A percentile compares a stretch with the other conserved stretches of the same genome.
These are phyloP conservation scores for Xerophyta viscosa DNA, from an alignment of 106 monocot genomes.

Conservation along the genomic window DNA sequence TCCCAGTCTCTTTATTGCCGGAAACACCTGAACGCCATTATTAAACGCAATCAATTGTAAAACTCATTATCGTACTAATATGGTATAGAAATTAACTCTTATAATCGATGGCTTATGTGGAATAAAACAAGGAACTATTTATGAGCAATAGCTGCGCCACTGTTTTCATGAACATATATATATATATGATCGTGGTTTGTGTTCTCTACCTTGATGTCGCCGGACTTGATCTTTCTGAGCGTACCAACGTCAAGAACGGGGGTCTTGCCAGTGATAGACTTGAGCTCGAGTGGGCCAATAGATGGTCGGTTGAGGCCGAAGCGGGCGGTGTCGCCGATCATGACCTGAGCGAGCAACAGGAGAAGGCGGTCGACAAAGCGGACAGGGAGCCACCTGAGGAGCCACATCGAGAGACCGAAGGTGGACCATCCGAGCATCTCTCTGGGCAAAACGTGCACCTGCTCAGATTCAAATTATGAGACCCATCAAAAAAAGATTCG, in stretches of 20 bases:
- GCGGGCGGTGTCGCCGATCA: constrained; percentile 48
- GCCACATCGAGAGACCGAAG: constrained; percentile 65
- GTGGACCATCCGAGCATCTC: constrained; percentile 70
- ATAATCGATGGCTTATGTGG: too few species aligned
- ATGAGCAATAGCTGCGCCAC: too few species aligned
- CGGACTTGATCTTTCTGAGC: constrained; percentile 60
- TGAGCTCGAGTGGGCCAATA: constrained; percentile 61
- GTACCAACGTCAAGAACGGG: constrained; percentile 78
- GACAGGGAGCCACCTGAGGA: constrained; percentile 47
- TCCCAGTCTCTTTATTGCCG: constrained; percentile 23
- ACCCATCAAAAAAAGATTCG: constrained; percentile 1
- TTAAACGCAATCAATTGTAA: too few species aligned
- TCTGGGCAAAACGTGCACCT: constrained; percentile 73
- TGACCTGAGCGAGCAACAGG: constrained; percentile 29
- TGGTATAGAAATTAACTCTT: too few species aligned
- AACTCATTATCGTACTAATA: too few species aligned
- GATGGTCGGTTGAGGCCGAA: constrained; percentile 44
- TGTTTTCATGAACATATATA: too few species aligned
- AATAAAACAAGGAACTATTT: too few species aligned
- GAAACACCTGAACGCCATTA: too few species aligned
- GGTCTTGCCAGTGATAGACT: constrained; percentile 60
- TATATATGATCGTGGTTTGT: too few species aligned
- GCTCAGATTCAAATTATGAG: neutral
- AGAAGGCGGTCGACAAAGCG: constrained; percentile 44
- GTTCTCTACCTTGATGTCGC: constrained; percentile 55